phyloP scores from a whole-genome alignment of 2,329 filamentous ascomycete genomes.

The Aspergillus alliaceus region DNA sequence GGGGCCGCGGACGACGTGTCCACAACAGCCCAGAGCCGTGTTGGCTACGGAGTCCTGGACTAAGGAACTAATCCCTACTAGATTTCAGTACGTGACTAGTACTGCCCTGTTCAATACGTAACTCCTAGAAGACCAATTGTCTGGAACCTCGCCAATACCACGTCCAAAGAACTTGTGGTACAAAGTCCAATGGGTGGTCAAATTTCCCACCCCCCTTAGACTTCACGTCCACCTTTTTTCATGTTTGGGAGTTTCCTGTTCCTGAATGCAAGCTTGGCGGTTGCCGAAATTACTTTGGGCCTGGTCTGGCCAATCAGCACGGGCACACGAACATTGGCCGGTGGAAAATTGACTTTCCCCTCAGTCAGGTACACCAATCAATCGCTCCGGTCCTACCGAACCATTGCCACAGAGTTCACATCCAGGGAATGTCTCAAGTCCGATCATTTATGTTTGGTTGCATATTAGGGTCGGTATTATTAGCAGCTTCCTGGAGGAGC shows the following conservation, averaged over 20 bases:
- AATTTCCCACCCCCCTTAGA: background rate
- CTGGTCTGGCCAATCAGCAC: conserved; percentile 25
- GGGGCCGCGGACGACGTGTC: conserved; percentile 1
- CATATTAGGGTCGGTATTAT: conserved; percentile 5
- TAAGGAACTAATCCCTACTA: background rate
- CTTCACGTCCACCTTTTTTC: conserved; percentile 9
- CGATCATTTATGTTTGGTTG: conserved; percentile 9
- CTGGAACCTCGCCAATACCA: conserved; percentile 9
- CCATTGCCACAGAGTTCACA: conserved; percentile 14
- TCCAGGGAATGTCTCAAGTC: conserved; percentile 20
- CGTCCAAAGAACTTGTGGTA: background rate
- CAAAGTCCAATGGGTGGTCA: background rate
- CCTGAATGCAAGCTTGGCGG: conserved; percentile 27
- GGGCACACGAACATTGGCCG: conserved; percentile 2
- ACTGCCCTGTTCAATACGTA: background rate
- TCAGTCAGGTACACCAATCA: conserved; percentile 36
- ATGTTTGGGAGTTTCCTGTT: conserved; percentile 26
- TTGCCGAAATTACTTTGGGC: conserved; percentile 24
- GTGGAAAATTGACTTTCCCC: conserved; percentile 12
- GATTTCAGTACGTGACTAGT: background rate
- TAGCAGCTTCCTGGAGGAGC: conserved; percentile 1
- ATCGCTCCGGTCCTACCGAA: conserved; percentile 7
- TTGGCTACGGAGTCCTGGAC: too few relatives aligned
- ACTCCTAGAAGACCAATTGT: background rate
- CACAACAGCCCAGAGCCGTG: conserved; percentile 1